Base-by-base conservation (phyloP, 2,329 filamentous ascomycete genomes). In the Colletotrichum agaves region DNA sequence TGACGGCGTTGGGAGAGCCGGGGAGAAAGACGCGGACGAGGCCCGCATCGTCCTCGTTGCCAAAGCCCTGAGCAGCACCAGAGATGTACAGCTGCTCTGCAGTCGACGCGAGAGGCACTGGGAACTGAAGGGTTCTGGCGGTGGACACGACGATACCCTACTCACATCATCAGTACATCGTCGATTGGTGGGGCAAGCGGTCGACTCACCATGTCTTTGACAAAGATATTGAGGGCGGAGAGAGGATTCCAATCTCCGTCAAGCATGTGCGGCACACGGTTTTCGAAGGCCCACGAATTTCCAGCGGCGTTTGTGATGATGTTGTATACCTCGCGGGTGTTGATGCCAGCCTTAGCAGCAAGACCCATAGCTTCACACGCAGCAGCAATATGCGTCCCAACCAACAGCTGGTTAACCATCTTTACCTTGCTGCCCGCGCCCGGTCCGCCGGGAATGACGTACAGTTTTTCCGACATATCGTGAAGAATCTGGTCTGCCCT, bases 401-500 rank as follows among this genome's bases (percentile, higher is more conserved):
- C 81, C 37, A 87, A 75, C 3, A 86, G 82, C 72, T 86, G 83
- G 72, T 85, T 83, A 21, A 85, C 78, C 77, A 86, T 84, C 71
- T 86, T 86, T 72, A 86, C 81, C 63, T 86, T 86, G 59, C 83
- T 85, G 2, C 84, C 85, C 0, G 81, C 82, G 0, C 84, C 84
- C 13, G 84, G 70, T 0, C 82, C 83, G 0, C 84, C 84, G 0
- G 82, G 81, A 2, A 87, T 82, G 2, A 84, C 72, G 69, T 82
- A 84, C 4, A 91, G 76, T 71, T 89, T 89, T 39, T 81, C 82
- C 1, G 87, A 84, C 81, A 91, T 85, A 67, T 82, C 81, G 44
- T 85, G 79, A 1, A 91, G 79, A 4, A 91, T 75, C 41, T 80
- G 82, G n/a, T 82, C 81, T 0, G 85, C 87, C 41, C 82, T 82